These are phyloP conservation scores for Chaetomiaceae sp. DNA, from an alignment of 2,329 filamentous ascomycete species.

Conservation along the genomic window DNA sequence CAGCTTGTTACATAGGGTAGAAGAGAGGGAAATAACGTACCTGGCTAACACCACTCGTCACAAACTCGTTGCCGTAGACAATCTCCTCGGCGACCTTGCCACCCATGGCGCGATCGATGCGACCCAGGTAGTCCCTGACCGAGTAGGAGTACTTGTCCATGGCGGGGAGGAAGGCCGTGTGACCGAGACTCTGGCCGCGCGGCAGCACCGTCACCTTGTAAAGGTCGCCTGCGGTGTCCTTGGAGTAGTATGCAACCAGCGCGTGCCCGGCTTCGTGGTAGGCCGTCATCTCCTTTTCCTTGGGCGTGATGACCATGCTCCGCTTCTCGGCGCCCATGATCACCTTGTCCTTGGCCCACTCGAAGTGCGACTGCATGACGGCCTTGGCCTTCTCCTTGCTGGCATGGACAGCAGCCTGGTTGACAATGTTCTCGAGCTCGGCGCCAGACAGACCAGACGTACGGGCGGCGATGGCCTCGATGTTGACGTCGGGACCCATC, in stretches of 20 bases:
- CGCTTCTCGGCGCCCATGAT: constrained; percentile 93
- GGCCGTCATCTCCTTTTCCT: constrained; percentile 93
- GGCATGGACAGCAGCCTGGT: constrained; percentile 92
- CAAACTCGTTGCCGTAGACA: constrained; percentile 83
- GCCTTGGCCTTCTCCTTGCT: constrained; percentile 75
- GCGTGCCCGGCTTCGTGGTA: constrained; percentile 98
- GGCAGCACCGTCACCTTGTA: constrained; percentile 98
- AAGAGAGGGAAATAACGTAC: constrained; percentile 43
- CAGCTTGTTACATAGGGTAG: not conserved
- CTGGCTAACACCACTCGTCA: constrained; percentile 80
- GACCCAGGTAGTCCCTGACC: constrained; percentile 71
- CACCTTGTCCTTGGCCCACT: constrained; percentile 98
- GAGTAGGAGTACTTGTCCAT: constrained; percentile 89
- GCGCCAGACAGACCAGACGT: constrained; percentile 92
- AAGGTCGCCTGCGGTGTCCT: constrained; percentile 66
- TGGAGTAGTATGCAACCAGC: constrained; percentile 77
- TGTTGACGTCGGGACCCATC: constrained; percentile 72
- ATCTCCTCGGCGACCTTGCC: constrained; percentile 82
- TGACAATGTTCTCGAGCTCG: constrained; percentile 93
- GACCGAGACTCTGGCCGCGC: constrained; percentile 77
- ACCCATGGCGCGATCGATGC: constrained; percentile 68
- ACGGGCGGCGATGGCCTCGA: constrained; percentile 77
- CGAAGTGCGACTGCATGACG: constrained; percentile 76
- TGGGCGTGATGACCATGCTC: constrained; percentile 83
- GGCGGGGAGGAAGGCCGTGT: constrained; percentile 82